Conservation (phyloP, 768 basidiomycete species). For the Sporobolomyces phaffii region DNA sequence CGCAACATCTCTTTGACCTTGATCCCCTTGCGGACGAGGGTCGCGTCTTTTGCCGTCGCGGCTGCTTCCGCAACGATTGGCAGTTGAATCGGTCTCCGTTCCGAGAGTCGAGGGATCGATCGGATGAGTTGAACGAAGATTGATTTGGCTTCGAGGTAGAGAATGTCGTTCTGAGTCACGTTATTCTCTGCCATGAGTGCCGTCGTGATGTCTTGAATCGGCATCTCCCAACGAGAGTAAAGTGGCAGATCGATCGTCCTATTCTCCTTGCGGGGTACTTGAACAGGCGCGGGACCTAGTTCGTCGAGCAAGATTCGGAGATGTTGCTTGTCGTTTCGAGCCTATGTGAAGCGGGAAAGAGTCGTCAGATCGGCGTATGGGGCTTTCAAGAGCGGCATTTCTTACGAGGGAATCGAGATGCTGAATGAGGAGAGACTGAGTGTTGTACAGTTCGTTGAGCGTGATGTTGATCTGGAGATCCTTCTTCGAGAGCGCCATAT, state of each 20-base stretch:
- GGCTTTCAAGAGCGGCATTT: constrained; percentile 5
- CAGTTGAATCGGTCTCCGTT: constrained; percentile 83
- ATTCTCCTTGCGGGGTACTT: constrained; percentile 98
- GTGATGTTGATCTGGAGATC: constrained; percentile 98
- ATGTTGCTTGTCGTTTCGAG: constrained; percentile 95
- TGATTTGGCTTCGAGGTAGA: constrained; percentile 99
- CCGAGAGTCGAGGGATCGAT: constrained; percentile 75
- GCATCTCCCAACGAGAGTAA: constrained; percentile 98
- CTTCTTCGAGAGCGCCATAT: constrained; percentile 99
- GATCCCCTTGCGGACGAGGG: constrained; percentile 91
- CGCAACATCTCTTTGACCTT: constrained; percentile 99
- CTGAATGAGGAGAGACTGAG: constrained; percentile 87
- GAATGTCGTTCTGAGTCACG: constrained; percentile 90
- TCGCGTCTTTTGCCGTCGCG: constrained; percentile 94
- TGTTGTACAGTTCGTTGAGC: constrained; percentile 97
- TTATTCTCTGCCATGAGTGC: constrained; percentile 84
- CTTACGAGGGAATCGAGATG: constrained; percentile 89
- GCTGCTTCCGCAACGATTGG: constrained; percentile 84
- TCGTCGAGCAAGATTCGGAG: constrained; percentile 94
- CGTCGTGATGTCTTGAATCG: constrained; percentile 93
- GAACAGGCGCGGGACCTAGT: constrained; percentile 82
- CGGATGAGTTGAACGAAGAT: constrained; percentile 97
- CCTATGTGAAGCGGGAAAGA: constrained; percentile 56
- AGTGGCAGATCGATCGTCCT: constrained; percentile 82
- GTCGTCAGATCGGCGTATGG: not conserved